Base-by-base conservation (phyloP, 202 grass and related monocot genomes). In the Saccharum hybrid region DNA sequence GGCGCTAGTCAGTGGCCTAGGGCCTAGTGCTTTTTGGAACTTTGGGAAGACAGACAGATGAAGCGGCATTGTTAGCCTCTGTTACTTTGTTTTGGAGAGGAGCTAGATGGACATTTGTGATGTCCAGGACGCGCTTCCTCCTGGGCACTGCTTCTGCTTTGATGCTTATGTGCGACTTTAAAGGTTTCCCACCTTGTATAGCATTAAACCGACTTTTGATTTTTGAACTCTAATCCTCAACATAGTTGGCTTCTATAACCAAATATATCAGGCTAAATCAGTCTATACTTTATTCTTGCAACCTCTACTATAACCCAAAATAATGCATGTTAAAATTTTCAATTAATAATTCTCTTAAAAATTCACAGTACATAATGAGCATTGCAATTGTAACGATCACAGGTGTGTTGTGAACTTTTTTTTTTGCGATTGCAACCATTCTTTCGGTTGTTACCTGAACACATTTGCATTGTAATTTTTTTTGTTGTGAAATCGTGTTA, bases 221-320 rank as follows among this genome's bases (percentile, higher is more conserved):
- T 59, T 77, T 75, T 75, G 38, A 52, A 68, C 18, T 75, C 7
- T 9, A 86, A 48, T 69, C 48, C 37, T 42, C 45, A 56, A 42
- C 18, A 59, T 43, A 76, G 52, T 52, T 72, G 31, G 10, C 72
- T 75, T 60, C 33, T 59, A 39, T 60, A 11, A 75, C 36, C 54
- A 76, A 60, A 60, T 16, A 39, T 37, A 54, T 37, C 30, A 2
- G 33, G 15, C 10, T 76, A 41, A 7, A 61, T 73, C 30, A 19
- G 2, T 73, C 51, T 52, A 64, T 63, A 63, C 5, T 52, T 63
- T 68, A 66, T 49, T 75, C 30, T 42, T 68, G 34, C 51, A 41
- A 31, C 52, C 19, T 26, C 26, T 70, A 46, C 64, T 34, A 42
- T 76, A 59, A 57, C 21, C 49, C 8, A 77, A 68, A 46, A 67